Conservation (phyloP, 768 basidiomycete species). For the Lactarius psammicola region DNA sequence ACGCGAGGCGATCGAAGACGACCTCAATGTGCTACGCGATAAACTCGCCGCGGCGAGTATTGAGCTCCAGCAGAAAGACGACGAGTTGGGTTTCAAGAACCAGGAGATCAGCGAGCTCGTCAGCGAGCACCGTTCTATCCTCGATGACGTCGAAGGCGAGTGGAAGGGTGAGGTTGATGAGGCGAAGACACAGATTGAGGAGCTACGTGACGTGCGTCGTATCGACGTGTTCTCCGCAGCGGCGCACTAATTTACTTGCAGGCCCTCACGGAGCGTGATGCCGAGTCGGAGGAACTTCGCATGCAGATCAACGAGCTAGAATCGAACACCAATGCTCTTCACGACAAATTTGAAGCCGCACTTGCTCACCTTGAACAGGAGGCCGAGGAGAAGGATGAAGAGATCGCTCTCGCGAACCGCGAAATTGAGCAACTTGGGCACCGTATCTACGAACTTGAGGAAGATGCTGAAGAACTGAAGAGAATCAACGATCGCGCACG, state of each 20-base stretch:
- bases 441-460: conserved; percentile 78
- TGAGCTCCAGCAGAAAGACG: conserved; percentile 82
- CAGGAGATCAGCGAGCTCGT: conserved; percentile 78
- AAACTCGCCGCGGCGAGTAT: conserved; percentile 77
- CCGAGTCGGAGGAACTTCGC: conserved; percentile 72
- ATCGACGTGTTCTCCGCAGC: neutral
- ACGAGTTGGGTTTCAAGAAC: conserved; percentile 78
- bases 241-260: conserved; percentile 32
- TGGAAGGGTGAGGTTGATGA: conserved; percentile 90
- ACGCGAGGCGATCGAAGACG: conserved; percentile 76
- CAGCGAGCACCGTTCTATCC: conserved; percentile 67
- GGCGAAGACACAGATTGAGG: conserved; percentile 72
- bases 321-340: conserved; percentile 64
- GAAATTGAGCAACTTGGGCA: conserved; percentile 82
- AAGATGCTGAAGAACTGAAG: conserved; percentile 73
- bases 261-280: conserved; percentile 77
- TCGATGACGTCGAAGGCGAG: conserved; percentile 73
- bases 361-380: conserved; percentile 76
- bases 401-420: conserved; percentile 67
- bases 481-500: conserved; percentile 66
- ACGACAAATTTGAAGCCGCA: conserved; percentile 70
- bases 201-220: conserved; percentile 64
- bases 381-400: conserved; percentile 73
- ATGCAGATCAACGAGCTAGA: conserved; percentile 75
- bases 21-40: conserved; percentile 69